Evolutionary conservation across 129 eudicot genomes (phyloP).

Genomic region (Heracleum sosnowskyi): DNA sequence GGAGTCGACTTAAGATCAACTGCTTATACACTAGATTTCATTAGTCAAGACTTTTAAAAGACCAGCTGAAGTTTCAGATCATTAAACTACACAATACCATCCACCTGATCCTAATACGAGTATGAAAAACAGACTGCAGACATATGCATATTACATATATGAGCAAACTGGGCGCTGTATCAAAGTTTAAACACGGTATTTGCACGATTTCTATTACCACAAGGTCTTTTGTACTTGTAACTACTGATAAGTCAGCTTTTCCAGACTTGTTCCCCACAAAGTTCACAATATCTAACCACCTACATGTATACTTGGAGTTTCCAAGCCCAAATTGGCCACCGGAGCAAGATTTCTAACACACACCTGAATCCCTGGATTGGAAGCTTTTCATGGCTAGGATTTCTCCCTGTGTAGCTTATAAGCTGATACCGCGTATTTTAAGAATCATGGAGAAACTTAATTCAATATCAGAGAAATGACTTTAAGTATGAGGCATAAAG

Average conservation of each 20-base stretch:
- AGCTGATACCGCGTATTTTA: background rate
- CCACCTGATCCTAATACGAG: background rate
- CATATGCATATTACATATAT: background rate
- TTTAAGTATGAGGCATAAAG: background rate
- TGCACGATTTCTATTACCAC: background rate
- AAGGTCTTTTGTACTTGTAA: background rate
- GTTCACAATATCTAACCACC: background rate
- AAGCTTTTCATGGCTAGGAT: background rate
- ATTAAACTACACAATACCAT: background rate
- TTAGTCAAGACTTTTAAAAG: background rate
- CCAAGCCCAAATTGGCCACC: background rate
- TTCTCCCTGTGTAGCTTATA: background rate
- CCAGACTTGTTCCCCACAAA: background rate
- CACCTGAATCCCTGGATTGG: background rate
- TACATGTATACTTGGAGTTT: background rate
- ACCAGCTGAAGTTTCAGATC: background rate
- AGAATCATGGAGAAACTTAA: too few species aligned
- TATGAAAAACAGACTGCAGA: background rate
- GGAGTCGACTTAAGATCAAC: background rate
- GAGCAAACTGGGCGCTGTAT: background rate
- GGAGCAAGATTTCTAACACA: background rate
- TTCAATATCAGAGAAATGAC: background rate
- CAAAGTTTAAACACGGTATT: background rate
- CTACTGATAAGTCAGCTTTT: background rate
- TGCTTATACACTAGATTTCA: background rate